A percentile compares a stretch with the other conserved stretches of the same genome.
These are phyloP conservation scores for Magnolia kwangsiensis DNA, from an alignment of 164 flowering plant species.

Conservation along the genomic window DNA sequence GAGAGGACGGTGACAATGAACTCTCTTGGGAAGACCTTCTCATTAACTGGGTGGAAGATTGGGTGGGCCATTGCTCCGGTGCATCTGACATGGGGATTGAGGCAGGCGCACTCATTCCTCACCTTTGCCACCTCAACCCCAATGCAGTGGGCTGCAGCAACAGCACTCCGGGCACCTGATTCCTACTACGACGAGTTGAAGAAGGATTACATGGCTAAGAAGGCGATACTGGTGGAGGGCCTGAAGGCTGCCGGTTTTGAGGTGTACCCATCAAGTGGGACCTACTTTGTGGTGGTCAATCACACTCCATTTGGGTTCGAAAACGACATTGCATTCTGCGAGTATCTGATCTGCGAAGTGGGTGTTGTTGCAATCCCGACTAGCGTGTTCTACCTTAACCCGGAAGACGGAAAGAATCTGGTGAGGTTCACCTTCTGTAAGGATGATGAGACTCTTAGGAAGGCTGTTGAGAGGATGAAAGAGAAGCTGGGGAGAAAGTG, in stretches of 20 bases:
- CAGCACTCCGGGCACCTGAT: slow-evolving; percentile 76
- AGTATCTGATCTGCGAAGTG: slow-evolving; percentile 82
- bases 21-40: slow-evolving; percentile 93
- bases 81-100: slow-evolving; percentile 87
- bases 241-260: slow-evolving; percentile 74
- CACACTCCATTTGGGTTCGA: slow-evolving; percentile 88
- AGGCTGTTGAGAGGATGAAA: slow-evolving; percentile 89
- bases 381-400: slow-evolving; percentile 85
- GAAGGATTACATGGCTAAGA: slow-evolving; percentile 76
- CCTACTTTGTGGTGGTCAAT: slow-evolving; percentile 91
- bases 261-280: slow-evolving; percentile 89
- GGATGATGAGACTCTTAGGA: slow-evolving; percentile 80
- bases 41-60: slow-evolving; percentile 97
- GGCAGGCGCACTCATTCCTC: slow-evolving; percentile 87
- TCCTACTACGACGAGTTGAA: slow-evolving; percentile 76
- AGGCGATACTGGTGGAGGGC: slow-evolving; percentile 79
- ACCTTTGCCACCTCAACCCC: slow-evolving; percentile 94
- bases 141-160: slow-evolving; percentile 77
- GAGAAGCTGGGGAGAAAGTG: slow-evolving; percentile 50
- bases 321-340: slow-evolving; percentile 86
- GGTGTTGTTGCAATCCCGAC: slow-evolving; percentile 98
- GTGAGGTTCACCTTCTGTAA: slow-evolving; percentile 98
- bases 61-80: slow-evolving; percentile 99
- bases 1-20: slow-evolving; percentile 95
- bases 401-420: slow-evolving; percentile 91